Percentiles rank a stretch among this genome's conserved stretches.
Conservation (phyloP, 2,329 filamentous ascomycete species). For the Colletotrichum musae region DNA sequence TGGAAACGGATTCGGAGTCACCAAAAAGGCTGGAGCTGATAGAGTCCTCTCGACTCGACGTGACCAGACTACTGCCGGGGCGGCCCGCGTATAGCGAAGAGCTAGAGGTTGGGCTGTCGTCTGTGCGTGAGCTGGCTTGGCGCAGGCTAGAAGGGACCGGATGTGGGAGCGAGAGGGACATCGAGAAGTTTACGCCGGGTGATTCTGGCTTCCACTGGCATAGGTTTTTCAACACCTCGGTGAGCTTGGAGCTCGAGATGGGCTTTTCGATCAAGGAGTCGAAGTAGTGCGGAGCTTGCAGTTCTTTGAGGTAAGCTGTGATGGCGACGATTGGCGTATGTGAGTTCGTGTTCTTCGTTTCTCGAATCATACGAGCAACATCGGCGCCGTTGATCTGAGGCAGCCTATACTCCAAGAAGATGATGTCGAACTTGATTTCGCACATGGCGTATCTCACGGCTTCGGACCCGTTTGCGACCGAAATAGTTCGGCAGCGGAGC, state of each 20-base stretch:
- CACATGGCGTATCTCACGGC: constrained; percentile 95
- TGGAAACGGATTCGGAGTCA: constrained; percentile 83
- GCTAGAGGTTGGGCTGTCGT: constrained; percentile 88
- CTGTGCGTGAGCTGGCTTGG: constrained; percentile 73
- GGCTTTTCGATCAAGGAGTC: constrained; percentile 97
- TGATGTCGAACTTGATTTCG: constrained; percentile 98
- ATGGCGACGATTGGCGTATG: constrained; percentile 97
- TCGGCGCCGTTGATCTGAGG: constrained; percentile 96
- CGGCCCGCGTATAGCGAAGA: constrained; percentile 80
- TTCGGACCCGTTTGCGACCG: constrained; percentile 90
- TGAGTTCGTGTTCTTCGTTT: constrained; percentile 95
- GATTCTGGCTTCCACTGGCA: constrained; percentile 93
- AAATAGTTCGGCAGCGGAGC: constrained; percentile 92
- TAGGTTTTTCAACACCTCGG: constrained; percentile 86
- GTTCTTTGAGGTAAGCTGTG: constrained; percentile 97
- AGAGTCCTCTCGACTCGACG: constrained; percentile 88
- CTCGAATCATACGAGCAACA: constrained; percentile 96
- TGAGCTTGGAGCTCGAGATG: constrained; percentile 91
- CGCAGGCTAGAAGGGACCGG: constrained; percentile 76
- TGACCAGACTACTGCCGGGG: constrained; percentile 82
- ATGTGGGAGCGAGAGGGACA: constrained; percentile 65
- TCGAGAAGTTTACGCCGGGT: constrained; percentile 58
- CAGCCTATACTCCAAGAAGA: constrained; percentile 97
- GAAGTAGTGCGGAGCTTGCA: constrained; percentile 95
- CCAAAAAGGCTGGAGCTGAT: constrained; percentile 91